Evolutionary conservation across 1,284 basidiomycete genomes (phyloP).

Genomic region (Boletus sp.): DNA sequence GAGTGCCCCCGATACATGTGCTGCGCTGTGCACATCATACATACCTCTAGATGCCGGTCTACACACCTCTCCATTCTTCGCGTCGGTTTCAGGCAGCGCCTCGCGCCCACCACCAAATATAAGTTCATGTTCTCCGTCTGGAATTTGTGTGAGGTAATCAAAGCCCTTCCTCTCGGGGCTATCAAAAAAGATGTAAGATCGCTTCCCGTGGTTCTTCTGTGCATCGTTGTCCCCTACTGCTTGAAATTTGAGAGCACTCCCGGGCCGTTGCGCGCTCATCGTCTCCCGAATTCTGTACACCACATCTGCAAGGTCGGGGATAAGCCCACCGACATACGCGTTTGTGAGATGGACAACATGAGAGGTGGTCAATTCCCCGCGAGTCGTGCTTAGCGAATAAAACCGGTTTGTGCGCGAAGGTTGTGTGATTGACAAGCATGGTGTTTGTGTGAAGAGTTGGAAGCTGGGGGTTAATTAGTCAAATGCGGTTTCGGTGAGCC

Average conservation of each 20-base stretch:
- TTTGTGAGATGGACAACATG: conserved; percentile 81
- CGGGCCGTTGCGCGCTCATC: conserved; percentile 66
- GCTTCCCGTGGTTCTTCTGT: conserved; percentile 33
- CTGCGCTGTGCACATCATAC: conserved; percentile 40
- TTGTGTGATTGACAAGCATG: conserved; percentile 42
- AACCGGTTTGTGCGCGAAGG: conserved; percentile 22
- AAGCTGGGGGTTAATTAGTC: conserved; percentile 37
- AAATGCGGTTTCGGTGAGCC: not conserved
- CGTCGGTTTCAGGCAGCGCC: conserved; percentile 22
- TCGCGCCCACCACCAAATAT: conserved; percentile 60
- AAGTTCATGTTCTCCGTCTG: conserved; percentile 46
- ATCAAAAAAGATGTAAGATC: conserved; percentile 59
- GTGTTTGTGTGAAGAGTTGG: conserved; percentile 47
- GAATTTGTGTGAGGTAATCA: conserved; percentile 74
- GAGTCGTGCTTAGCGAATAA: conserved; percentile 51
- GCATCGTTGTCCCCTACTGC: conserved; percentile 23
- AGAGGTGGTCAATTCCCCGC: conserved; percentile 47
- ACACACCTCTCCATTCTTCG: conserved; percentile 27
- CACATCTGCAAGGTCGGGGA: conserved; percentile 57
- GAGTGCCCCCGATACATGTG: conserved; percentile 46
- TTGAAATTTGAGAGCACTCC: conserved; percentile 32
- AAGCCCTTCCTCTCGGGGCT: conserved; percentile 39
- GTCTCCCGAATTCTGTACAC: conserved; percentile 56
- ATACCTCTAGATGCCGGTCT: conserved; percentile 42
- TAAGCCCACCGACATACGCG: conserved; percentile 66